Base-by-base conservation (phyloP, 1,139 yeast species). In the Saccharomyces hybrid region DNA sequence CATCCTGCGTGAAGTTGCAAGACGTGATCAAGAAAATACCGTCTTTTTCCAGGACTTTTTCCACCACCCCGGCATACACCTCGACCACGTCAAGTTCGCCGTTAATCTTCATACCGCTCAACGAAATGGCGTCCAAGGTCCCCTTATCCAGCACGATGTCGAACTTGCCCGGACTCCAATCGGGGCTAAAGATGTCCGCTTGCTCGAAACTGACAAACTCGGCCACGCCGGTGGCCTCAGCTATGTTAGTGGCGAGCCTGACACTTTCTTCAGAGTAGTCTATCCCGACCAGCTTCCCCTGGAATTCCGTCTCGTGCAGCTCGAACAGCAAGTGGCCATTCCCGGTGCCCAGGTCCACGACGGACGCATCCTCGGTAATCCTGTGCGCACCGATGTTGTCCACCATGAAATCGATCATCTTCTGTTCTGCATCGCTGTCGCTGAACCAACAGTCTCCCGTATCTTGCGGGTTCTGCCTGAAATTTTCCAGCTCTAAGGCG, bases 371-470 rank as follows among this genome's bases (percentile, higher is more conserved):
- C 2, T 67, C 65, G 2, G 60, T 51, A 23, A 73, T 66, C 0
- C 61, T 54, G 16, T 62, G 50, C 31, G 70, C 63, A 4, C 72
- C 78, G 2, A 73, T 58, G 52, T 77, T 72, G 1, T 76, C 78
- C 16, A 73, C 69, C 20, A 89, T 67, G 64, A 84, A 91, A 54
- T 82, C 81, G 25, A 87, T 78, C 83, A 93, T 86, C 67, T 82
- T 84, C 57, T 77, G 77, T 66, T 91, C 98, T 0, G 99, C 98
- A 65, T 86, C 90, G 11, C 89, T 85, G 65, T 95, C 98, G 60
- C 86, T 84, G 69, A 93, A 93, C 99, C 99, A 95, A 68, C 91
- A 81, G 70, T 93, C 99, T 2, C 99, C 99, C 0, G 91, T 84
- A 67, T 93, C 98, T 23, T 84, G 78, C 16, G 85, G 81, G 66